Evolutionary conservation across 1,284 basidiomycete genomes (phyloP), one percentile per base, ranked within the genome.

Genomic region (Moesziomyces globuligerus): DNA sequence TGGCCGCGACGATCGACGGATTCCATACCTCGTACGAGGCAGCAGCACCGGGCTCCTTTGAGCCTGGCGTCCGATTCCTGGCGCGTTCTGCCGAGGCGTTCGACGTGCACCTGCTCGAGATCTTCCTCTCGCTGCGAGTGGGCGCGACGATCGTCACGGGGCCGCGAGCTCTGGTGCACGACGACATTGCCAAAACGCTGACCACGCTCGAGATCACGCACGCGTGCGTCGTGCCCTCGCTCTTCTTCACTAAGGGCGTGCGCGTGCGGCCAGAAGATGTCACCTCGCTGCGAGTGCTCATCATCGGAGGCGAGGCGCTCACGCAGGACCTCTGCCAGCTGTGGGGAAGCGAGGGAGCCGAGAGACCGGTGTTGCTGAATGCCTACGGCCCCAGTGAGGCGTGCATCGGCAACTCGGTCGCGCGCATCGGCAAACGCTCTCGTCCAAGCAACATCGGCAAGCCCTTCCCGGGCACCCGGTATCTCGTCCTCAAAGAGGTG

Each of bases 81-180:
- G 79, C 79, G 4, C 71, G 79, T 8, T 79, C 76, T 6, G 73
- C 78, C 2, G 79, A 81, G 42, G 76, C 79, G 0, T 81, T 81
- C 45, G 82, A 83, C 48, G 80, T 81, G 4, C 80, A 81, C 36
- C 62, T 83, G 21, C 59, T 80, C 25, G 82, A 83, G 64, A 65
- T 76, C 29, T 77, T 82, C 49, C 68, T 80, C 13, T 72, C 82
- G 17, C 48, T 82, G 20, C 62, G 72, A 1, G 55, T 68, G 10
- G 82, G 82, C 8, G 76, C 75, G 9, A 77, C 79, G 4, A 69
- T 81, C 41, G 79, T 80, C 26, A 80, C 75, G 3, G 79, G 75
- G 24, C 74, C 80, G 3, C 69, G 76, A 13, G 58, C 58, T 1
- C 34, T 70, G 38, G 62, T 82, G 13, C 71, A 80, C 43, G 59